Percentiles rank a stretch among this genome's conserved stretches.
Conservation (phyloP, 2,329 filamentous ascomycete species). For the Calonectria leucothoes region DNA sequence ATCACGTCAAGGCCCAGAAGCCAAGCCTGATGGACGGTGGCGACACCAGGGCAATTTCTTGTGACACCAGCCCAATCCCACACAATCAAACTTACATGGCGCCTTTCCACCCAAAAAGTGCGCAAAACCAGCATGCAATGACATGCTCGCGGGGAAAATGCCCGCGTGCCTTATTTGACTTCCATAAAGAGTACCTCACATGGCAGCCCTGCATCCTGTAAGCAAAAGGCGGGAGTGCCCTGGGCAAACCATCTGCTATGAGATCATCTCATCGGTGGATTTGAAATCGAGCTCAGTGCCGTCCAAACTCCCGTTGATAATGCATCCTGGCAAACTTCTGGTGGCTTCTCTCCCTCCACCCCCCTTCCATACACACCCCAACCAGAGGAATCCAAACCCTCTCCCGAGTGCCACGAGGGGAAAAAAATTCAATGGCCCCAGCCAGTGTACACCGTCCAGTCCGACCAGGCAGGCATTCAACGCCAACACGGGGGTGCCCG, state of each 20-base stretch:
- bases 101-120: conserved; percentile 13
- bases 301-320: conserved; percentile 26
- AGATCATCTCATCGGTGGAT: conserved; percentile 28
- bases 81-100: background rate
- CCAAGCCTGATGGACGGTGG: conserved; percentile 20
- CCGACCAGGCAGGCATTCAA: conserved; percentile 6
- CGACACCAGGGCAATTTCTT: conserved; percentile 20
- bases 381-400: conserved; percentile 7
- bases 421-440: conserved; percentile 12
- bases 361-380: conserved; percentile 5
- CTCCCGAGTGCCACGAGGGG: background rate
- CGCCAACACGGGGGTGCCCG: conserved; percentile 2
- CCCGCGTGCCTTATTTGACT: conserved; percentile 33
- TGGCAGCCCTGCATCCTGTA: conserved; percentile 20
- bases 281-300: conserved; percentile 12
- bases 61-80: conserved; percentile 18
- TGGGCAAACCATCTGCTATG: conserved; percentile 21
- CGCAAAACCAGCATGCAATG: conserved; percentile 38
- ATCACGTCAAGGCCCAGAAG: conserved; percentile 14
- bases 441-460: background rate
- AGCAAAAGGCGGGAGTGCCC: conserved; percentile 1
- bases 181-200: conserved; percentile 23
- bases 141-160: conserved; percentile 40
- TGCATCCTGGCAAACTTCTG: conserved; percentile 10
- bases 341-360: background rate